Evolutionary conservation across 331 rosid species (phyloP).

Genomic region (Phaseolus coccineus): DNA sequence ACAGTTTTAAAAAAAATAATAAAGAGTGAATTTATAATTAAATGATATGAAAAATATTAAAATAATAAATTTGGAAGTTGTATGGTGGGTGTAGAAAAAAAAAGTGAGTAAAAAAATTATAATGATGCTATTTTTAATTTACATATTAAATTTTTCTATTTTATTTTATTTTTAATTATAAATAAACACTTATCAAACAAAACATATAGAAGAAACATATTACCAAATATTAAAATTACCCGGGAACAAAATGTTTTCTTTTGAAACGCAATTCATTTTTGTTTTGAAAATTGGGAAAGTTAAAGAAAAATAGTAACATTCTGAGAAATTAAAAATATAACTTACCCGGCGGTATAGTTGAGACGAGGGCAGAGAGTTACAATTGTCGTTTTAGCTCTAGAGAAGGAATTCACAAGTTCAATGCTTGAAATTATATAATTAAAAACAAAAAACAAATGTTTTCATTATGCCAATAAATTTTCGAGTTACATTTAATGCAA

Average conservation of each 20-base stretch:
- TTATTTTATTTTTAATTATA: neutral
- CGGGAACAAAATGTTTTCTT: neutral
- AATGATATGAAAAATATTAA: too few species aligned
- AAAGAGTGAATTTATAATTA: too few species aligned
- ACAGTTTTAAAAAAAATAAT: too few species aligned
- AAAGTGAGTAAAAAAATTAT: too few species aligned
- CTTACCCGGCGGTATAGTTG: too few species aligned
- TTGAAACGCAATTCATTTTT: neutral
- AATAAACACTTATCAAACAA: neutral
- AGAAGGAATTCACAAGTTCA: neutral
- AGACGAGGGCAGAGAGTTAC: too few species aligned
- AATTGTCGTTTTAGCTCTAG: too few species aligned
- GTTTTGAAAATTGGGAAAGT: neutral
- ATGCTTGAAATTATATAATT: neutral
- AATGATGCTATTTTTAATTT: neutral
- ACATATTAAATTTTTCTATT: neutral
- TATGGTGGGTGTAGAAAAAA: too few species aligned
- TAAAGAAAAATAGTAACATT: neutral
- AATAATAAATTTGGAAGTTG: too few species aligned
- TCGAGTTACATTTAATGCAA: too few species aligned
- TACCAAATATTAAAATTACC: neutral
- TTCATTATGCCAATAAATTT: too few species aligned
- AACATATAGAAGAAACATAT: neutral
- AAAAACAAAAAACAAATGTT: too few species aligned
- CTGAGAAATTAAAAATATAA: neutral